Evolutionary conservation across 164 flowering plant genomes (phyloP), one percentile per base, ranked within the genome.

Genomic region (Santalum album): DNA sequence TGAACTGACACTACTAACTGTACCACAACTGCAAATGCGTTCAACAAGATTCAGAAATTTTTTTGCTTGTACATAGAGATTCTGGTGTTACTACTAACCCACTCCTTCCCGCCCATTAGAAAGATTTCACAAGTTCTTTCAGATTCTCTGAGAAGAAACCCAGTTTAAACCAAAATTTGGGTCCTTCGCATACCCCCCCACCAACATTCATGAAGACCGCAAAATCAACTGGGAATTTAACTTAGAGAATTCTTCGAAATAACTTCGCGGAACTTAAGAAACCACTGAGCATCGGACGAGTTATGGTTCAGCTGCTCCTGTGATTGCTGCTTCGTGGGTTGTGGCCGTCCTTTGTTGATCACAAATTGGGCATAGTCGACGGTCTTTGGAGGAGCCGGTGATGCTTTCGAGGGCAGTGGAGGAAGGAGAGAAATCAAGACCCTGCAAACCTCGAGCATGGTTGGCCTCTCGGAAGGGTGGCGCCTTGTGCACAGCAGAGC

Each of bases 251-350:
- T 79, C 40, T 85, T 80, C 0, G 97, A 87, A 54, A 83, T 78
- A 17, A 79, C 86, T 66, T 90, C 97, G 0, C 79, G 75, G 58
- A 85, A 90, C 61, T 68, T 72, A 22, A 78, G 73, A 54, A 80
- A 76, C 96, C 96, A 90, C 50, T 77, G 89, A 6, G 86, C 94
- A 74, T 87, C 90, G 18, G 88, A 75, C 1, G 89, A 73, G 60
- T 68, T 65, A 50, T 67, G 56, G 24, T 74, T 67, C n/a, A 36
- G 63, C 45, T 52, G 57, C 10, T 7, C 60, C n/a, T 51, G 70
- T 21, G 14, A 59, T 27, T 53, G 69, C 15, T 58, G 65, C 36
- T 20, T 56, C 14, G 23, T 19, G 29, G 42, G 64, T 14, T 12
- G 19, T 25, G 61, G 59, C 15, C 60, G 72, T 25, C 61, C 81